Base-by-base conservation (phyloP, 371 early-diverging fungal genomes). In the Entomophthora muscae region DNA sequence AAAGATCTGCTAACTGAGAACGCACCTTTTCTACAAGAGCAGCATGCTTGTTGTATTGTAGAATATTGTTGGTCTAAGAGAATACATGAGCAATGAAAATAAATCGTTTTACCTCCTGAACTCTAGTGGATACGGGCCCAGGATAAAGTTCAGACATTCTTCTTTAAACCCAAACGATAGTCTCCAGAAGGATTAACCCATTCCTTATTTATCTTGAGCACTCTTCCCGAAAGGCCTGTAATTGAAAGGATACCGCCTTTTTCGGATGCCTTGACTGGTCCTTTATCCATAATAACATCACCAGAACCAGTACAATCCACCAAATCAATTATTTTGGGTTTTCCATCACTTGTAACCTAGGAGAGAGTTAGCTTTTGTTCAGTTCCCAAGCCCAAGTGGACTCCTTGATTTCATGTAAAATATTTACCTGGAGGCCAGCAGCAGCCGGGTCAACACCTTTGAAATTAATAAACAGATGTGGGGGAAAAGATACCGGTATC, bases 241-340 rank as follows among this genome's bases (percentile, higher is more conserved):
- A 93, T 74, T 33, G 77, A 73, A 3, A 70, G 66, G 23, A 68
- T 64, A 3, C 74, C 69, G 21, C n/a, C 78, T 17, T 69, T 74
- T 17, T 74, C 66, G 32, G 71, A 68, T 57, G 76, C 77, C 60
- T 74, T 67, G 2, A 63, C 67, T 0, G 68, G 70, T 3, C 82
- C 65, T 67, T 81, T 78, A 58, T 82, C 81, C 52, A 82, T 72
- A 7, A 75, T 70, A 17, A 89, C 85, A 69, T 89, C 90, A 65
- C 91, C 91, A 67, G 70, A 66, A 42, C 95, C 93, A 10, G 94
- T 90, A 76, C 95, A 93, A 75, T 95, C 97, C 52, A 96, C 83
- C 63, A 89, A 81, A 71, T 94, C 92, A 42, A 93, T 75, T 32
- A 95, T 75, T 73, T 96, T 94, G 61, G 85, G 90, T 68, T 82